phyloP scores from a whole-genome alignment of 495 filamentous ascomycete species.

The Neurospora sublineolata region DNA sequence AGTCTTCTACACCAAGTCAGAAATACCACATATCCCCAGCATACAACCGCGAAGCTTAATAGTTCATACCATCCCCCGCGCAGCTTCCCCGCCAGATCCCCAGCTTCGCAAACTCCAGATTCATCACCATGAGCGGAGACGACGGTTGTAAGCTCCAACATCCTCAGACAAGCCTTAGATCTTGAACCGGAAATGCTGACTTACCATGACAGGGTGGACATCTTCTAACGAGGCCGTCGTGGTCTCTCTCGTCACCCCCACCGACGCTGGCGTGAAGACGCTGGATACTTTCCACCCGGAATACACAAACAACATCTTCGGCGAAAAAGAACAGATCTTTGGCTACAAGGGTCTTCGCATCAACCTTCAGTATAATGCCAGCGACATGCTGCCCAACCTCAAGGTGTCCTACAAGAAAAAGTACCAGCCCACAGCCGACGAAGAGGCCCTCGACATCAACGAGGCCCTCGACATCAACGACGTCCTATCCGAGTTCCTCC shows the following conservation, averaged over 20 bases:
- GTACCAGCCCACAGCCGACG: conserved; percentile 61
- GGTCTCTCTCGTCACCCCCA: conserved; percentile 56
- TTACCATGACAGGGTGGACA: conserved; percentile 49
- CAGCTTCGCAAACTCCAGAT: not conserved
- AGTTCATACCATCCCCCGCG: no score
- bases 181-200: not conserved
- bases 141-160: not conserved
- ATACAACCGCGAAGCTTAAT: not conserved
- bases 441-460: conserved; percentile 53
- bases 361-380: conserved; percentile 64
- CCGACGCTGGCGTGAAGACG: conserved; percentile 41
- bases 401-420: conserved; percentile 60
- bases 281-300: conserved; percentile 63
- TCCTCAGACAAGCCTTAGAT: not conserved
- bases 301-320: conserved; percentile 88
- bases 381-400: conserved; percentile 67
- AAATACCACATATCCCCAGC: not conserved
- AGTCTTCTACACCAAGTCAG: not conserved
- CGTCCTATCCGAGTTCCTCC: conserved; percentile 54
- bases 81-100: not conserved
- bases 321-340: conserved; percentile 80
- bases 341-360: conserved; percentile 75
- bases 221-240: conserved; percentile 63
- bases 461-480: conserved; percentile 55
- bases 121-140: not conserved